Base-by-base conservation (phyloP, 345 rosid species). In the Eutrema yunnanense region DNA sequence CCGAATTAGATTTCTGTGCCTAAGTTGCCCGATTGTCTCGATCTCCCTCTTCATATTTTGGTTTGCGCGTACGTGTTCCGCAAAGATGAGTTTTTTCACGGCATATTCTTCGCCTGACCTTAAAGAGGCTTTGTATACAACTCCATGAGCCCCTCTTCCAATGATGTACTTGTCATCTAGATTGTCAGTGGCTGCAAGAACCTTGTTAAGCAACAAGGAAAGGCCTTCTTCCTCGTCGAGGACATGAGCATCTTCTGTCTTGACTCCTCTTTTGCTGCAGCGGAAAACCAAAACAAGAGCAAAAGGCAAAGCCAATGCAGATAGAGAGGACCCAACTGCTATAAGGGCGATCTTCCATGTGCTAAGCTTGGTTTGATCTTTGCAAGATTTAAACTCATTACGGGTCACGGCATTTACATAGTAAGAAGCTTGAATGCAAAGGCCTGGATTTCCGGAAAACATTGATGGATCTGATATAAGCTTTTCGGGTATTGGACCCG, bases 141-240 rank as follows among this genome's bases (percentile, higher is more conserved):
- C 80, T 77, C 96, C 98, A 55, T 92, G 98, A 16, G 85, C 88
- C 74, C 96, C 98, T 74, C 77, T 85, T 34, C 95, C 80, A 27
- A 75, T 69, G 43, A 69, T 69, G 70, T 75, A 75, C 70, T 62
- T 75, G 43, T 68, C 70, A 55, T 75, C 65, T 43, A 69, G 74
- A 69, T 75, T 75, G 8, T 69, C 79, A 75, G 79, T 88, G 46
- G 86, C 96, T 73, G 78, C 79, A 74, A 87, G 84, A 69, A 85
- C 87, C 80, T 85, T 64, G 52, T 75, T 78, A 14, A 88, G 85
- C 42, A 90, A 80, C 46, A 84, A 66, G 34, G 91, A 63, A 26
- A 79, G 54, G 0, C 90, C 90, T 60, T 77, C 87, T 60, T 79
- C 74, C 51, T 75, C 83, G 14, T 61, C 72, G 38, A 79, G 26